These are phyloP conservation scores for Cocos nucifera DNA, from an alignment of 176 grass and related monocot genomes.

Conservation along the genomic window DNA sequence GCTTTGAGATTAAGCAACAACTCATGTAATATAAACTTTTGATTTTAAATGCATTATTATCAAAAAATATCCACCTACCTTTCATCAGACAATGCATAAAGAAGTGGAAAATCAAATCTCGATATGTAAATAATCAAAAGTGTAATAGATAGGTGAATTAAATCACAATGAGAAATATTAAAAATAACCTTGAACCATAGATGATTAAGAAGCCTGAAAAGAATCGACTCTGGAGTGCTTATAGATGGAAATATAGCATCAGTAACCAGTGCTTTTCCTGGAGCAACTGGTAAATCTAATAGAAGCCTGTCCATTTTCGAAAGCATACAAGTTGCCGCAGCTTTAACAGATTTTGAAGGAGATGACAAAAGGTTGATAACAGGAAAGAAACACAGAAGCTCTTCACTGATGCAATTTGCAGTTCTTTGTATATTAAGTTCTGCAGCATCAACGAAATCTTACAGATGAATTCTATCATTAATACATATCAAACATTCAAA, in stretches of 20 bases:
- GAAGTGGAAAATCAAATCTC: too few species aligned
- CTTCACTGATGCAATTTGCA: constrained; percentile 31
- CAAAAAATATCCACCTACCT: too few species aligned
- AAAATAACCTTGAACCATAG: constrained; percentile 61
- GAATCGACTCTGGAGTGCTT: constrained; percentile 51
- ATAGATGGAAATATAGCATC: constrained; percentile 31
- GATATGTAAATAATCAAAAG: too few species aligned
- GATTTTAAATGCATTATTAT: too few species aligned
- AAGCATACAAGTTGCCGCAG: constrained; percentile 50
- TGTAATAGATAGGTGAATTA: too few species aligned
- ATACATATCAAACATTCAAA: too few species aligned
- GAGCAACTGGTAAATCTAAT: constrained; percentile 39
- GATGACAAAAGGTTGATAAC: constrained; percentile 59
- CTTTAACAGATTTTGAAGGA: constrained; percentile 76
- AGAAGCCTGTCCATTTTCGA: constrained; percentile 45
- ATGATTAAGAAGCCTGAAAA: constrained; percentile 68
- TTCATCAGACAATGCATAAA: too few species aligned
- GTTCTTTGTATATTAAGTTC: constrained; percentile 31
- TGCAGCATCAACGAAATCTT: constrained; percentile 29
- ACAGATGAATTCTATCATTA: not conserved
- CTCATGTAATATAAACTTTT: too few species aligned
- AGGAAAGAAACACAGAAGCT: constrained; percentile 69
- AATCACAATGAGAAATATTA: not conserved
- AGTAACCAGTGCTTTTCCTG: constrained; percentile 30
- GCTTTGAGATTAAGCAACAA: too few species aligned